Conservation (phyloP, 2,329 filamentous ascomycete genomes). For the Elsinoe arachidis region DNA sequence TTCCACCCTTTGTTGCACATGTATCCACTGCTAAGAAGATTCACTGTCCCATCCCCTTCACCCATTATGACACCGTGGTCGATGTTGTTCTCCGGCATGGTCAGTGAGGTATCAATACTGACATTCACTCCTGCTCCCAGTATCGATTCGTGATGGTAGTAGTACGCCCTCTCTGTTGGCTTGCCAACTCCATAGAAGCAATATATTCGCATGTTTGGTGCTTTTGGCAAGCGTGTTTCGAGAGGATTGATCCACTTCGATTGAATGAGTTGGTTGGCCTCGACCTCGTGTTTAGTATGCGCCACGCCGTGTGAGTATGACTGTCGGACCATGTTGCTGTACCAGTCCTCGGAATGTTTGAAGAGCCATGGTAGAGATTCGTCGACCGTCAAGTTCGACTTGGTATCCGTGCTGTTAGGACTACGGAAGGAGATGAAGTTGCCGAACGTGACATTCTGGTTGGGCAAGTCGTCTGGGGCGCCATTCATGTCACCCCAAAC, state of each 20-base stretch:
- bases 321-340: slow-evolving; percentile 58
- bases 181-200: slow-evolving; percentile 97
- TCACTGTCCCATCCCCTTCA: slow-evolving; percentile 93
- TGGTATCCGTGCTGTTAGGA: slow-evolving; percentile 45
- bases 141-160: slow-evolving; percentile 67
- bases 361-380: slow-evolving; percentile 72
- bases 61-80: slow-evolving; percentile 94
- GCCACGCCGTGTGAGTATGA: slow-evolving; percentile 88
- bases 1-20: slow-evolving; percentile 97
- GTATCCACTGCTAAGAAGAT: slow-evolving; percentile 82
- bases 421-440: slow-evolving; percentile 76
- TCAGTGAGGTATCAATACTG: slow-evolving; percentile 58
- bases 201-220: slow-evolving; percentile 86
- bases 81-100: slow-evolving; percentile 45
- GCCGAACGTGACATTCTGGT: slow-evolving; percentile 66
- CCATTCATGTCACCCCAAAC: slow-evolving; percentile 88
- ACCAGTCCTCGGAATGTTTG: slow-evolving; percentile 77
- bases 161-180: slow-evolving; percentile 85
- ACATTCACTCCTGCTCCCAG: slow-evolving; percentile 56
- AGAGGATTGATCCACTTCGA: slow-evolving; percentile 91
- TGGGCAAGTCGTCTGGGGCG: slow-evolving; percentile 77
- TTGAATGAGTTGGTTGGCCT: slow-evolving; percentile 48
- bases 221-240: slow-evolving; percentile 75
- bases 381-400: slow-evolving; percentile 68
- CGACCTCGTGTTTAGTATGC: slow-evolving; percentile 67